A percentile compares a stretch with the other conserved stretches of the same genome.
Evolutionary conservation across 2,329 filamentous ascomycete species (phyloP).

Genomic region (Pestalotiopsis sp.): DNA sequence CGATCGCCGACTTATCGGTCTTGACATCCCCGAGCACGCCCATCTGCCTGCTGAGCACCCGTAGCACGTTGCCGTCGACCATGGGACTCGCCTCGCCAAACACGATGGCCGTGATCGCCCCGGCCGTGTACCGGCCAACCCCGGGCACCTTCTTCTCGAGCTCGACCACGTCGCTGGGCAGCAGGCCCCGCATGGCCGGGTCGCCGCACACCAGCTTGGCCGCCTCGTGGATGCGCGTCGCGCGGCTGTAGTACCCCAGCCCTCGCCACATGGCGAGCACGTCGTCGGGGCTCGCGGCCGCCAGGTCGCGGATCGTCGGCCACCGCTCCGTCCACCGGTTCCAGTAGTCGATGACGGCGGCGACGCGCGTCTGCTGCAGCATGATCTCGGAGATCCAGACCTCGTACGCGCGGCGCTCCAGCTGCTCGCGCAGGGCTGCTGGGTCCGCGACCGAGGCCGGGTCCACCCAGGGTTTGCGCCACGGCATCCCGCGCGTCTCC

Average conservation of each 20-base stretch:
- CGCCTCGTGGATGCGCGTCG: slow-evolving; percentile 61
- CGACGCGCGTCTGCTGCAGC: slow-evolving; percentile 68
- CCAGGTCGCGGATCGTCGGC: slow-evolving; percentile 61
- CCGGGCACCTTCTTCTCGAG: slow-evolving; percentile 58
- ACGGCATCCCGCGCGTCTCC: slow-evolving; percentile 56
- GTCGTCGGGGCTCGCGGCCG: slow-evolving; percentile 54
- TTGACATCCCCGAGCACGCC: slow-evolving; percentile 61
- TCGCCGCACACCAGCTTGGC: slow-evolving; percentile 53
- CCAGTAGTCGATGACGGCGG: slow-evolving; percentile 66
- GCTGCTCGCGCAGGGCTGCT: slow-evolving; percentile 39
- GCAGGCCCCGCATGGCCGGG: slow-evolving; percentile 42
- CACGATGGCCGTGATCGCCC: slow-evolving; percentile 64
- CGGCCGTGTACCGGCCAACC: slow-evolving; percentile 65
- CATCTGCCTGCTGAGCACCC: slow-evolving; percentile 63
- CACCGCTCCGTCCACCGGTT: slow-evolving; percentile 63
- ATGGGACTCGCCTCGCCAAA: slow-evolving; percentile 62
- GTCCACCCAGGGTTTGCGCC: slow-evolving; percentile 61
- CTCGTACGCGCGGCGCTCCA: slow-evolving; percentile 62
- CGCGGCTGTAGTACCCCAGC: slow-evolving; percentile 67
- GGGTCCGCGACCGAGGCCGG: slow-evolving; percentile 32
- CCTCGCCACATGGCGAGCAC: slow-evolving; percentile 63
- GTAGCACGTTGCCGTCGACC: slow-evolving; percentile 66
- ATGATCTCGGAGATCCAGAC: slow-evolving; percentile 71
- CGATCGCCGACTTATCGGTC: slow-evolving; percentile 53
- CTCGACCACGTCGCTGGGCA: slow-evolving; percentile 49